A percentile compares a stretch with the other conserved stretches of the same genome.
These are phyloP conservation scores for Tanacetum coccineum DNA, from an alignment of 129 eudicot species.

Conservation along the genomic window DNA sequence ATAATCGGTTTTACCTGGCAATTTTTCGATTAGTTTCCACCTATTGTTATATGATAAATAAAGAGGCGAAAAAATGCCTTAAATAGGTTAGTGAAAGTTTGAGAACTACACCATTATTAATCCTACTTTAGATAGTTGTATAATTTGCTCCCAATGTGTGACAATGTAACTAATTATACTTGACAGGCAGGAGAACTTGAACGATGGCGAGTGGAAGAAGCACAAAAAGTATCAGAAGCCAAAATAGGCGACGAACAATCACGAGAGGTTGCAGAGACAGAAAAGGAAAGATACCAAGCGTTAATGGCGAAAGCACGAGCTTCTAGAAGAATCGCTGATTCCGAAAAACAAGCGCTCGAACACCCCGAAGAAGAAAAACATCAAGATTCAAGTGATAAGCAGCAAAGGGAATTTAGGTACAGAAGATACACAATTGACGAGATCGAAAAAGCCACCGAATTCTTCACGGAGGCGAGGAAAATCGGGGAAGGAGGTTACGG, in stretches of 20 bases:
- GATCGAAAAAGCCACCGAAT: slow-evolving; percentile 50
- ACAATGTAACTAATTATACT: not conserved
- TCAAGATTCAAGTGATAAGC: slow-evolving; percentile 8
- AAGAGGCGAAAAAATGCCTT: no score
- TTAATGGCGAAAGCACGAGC: slow-evolving; percentile 43
- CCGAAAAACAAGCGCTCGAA: slow-evolving; percentile 23
- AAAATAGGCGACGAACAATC: slow-evolving; percentile 33
- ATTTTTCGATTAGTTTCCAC: no score
- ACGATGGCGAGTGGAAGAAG: slow-evolving; percentile 44
- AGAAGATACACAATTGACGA: slow-evolving; percentile 55
- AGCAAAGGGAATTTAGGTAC: slow-evolving; percentile 29
- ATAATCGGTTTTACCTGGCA: no score
- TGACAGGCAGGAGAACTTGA: slow-evolving; percentile 53
- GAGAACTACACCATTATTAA: no score
- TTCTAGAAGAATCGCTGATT: slow-evolving; percentile 36
- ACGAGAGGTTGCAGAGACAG: slow-evolving; percentile 29
- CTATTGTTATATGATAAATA: no score
- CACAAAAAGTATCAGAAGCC: slow-evolving; percentile 30
- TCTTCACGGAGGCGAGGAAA: slow-evolving; percentile 41
- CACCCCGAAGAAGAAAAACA: slow-evolving; percentile 32
- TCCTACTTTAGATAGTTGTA: not conserved
- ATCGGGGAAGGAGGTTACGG: slow-evolving; percentile 75
- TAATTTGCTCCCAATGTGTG: not conserved
- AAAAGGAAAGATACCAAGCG: slow-evolving; percentile 34
- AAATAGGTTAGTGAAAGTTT: no score